Evolutionary conservation across 2,329 filamentous ascomycete species (phyloP), one percentile per base, ranked within the genome.

Genomic region (Calonectria hongkongensis): DNA sequence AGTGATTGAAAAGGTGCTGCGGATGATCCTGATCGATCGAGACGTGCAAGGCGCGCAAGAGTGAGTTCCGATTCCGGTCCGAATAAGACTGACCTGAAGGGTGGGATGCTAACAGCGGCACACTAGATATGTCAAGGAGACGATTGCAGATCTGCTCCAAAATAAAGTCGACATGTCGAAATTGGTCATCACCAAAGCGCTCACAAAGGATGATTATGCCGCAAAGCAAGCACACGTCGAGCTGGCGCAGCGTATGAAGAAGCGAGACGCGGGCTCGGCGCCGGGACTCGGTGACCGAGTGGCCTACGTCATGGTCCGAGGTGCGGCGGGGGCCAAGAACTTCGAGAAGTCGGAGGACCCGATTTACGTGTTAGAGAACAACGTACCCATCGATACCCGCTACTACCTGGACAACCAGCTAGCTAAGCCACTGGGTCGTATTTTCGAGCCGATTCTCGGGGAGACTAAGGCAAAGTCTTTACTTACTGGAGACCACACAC

Each of bases 131-230:
- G 97, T 99, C 85, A 98, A 98, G 85, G 92, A 97, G 75, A 98
- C 94, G 54, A 99, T 99, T 81, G 94, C 97, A 10, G 95, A 98
- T 82, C 89, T 99, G 21, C 88, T 99, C 47, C 97, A 98, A 82
- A 99, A 99, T 88, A 98, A 98, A 84, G 89, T 99, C 79, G 97
- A 99, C 86, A 98, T 99, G 94, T 98, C 96, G 45, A 98, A 99
- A 84, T 92, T 99, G 21, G 97, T 99, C 83, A 99, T 99, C 81
- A 99, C 97, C 33, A 99, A 99, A 85, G 97, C 97, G 0, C 89
- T 99, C 27, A 94, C 96, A 16, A 99, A 99, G 83, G 91, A 92
- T 50, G 93, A 95, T 81, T 99, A 99, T 83, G 92, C 93, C 13
- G 94, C 92, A 65, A 98, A 98, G 84, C 96, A 98, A 87, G 96